Evolutionary conservation across 306 rosid genomes (phyloP).

Genomic region (Prunus dulcis): DNA sequence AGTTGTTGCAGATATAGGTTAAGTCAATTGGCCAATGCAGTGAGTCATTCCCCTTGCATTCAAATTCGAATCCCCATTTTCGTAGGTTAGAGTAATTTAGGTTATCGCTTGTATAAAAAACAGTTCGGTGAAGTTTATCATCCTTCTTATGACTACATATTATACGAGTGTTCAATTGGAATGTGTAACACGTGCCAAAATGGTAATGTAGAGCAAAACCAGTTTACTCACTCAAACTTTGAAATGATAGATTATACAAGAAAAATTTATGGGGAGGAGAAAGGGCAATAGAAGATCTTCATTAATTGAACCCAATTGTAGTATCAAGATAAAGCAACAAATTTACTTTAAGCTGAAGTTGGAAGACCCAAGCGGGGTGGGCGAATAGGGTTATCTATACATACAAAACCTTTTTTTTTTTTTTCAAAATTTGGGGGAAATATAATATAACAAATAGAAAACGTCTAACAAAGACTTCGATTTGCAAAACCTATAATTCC

Average conservation of each 20-base stretch:
- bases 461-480: constrained; percentile 23
- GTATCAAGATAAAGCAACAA: constrained; percentile 12
- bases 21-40: too few relatives aligned
- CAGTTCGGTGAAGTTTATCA: too few relatives aligned
- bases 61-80: too few relatives aligned
- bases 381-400: constrained; percentile 27
- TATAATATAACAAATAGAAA: neutral
- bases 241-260: neutral
- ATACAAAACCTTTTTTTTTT: constrained; percentile 36
- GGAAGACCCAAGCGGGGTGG: neutral
- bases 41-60: too few relatives aligned
- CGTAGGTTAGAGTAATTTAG: too few relatives aligned
- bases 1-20: neutral
- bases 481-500: constrained; percentile 29
- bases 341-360: constrained; percentile 17
- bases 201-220: too few relatives aligned
- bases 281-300: neutral
- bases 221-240: too few relatives aligned
- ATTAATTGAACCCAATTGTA: neutral
- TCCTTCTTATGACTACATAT: too few relatives aligned
- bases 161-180: too few relatives aligned
- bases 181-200: too few relatives aligned
- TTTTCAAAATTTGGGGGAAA: constrained; percentile 22
- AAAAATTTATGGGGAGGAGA: neutral
- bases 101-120: too few relatives aligned